Evolutionary conservation across 768 basidiomycete genomes (phyloP).

Genomic region (Suillus subalutaceus): DNA sequence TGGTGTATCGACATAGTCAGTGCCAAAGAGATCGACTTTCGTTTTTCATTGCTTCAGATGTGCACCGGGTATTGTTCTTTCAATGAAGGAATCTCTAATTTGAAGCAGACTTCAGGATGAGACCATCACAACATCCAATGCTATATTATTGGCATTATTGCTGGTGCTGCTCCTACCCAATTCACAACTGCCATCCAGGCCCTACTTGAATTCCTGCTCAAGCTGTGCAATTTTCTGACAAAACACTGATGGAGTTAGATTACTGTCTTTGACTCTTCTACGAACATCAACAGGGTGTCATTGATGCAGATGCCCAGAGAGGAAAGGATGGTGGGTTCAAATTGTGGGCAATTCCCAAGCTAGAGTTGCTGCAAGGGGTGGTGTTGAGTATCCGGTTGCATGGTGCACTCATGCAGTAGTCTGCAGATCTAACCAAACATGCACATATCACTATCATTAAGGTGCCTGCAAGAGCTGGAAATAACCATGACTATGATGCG

Average conservation of each 20-base stretch:
- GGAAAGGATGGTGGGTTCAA: conserved; percentile 20
- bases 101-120: conserved; percentile 44
- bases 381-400: not conserved
- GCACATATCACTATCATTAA: conserved; percentile 3
- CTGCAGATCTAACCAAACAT: conserved; percentile 13
- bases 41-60: conserved; percentile 39
- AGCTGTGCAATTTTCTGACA: conserved; percentile 29
- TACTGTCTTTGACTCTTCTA: conserved; percentile 35
- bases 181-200: conserved; percentile 38
- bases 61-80: conserved; percentile 39
- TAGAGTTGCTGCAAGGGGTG: conserved; percentile 15
- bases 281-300: conserved; percentile 33
- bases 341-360: conserved; percentile 12
- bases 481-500: conserved; percentile 8
- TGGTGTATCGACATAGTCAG: conserved; percentile 40
- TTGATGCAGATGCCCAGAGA: conserved; percentile 28
- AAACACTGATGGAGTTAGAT: conserved; percentile 19
- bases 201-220: conserved; percentile 43
- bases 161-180: conserved; percentile 30
- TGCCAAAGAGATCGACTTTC: conserved; percentile 37
- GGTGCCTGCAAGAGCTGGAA: conserved; percentile 3
- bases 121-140: conserved; percentile 41
- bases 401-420: conserved; percentile 14
- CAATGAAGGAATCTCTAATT: conserved; percentile 39
- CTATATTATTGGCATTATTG: conserved; percentile 38